Evolutionary conservation across 2,329 filamentous ascomycete genomes (phyloP).

Genomic region (Clarireedia monteithiana): DNA sequence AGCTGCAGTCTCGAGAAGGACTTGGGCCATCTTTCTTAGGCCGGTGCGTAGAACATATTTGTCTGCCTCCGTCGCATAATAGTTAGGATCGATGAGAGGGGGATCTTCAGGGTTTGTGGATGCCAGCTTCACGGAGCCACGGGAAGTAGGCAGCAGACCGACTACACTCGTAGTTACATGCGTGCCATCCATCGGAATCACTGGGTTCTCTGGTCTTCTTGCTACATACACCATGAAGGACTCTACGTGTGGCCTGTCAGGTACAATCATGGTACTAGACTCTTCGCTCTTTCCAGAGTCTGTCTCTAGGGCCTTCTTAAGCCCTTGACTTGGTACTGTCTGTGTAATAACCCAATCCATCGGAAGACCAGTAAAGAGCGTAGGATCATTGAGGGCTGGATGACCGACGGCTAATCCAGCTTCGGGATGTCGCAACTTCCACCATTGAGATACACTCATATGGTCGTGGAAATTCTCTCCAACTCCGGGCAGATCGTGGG

Average conservation of each 20-base stretch:
- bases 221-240: not conserved
- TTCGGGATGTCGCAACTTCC: not conserved
- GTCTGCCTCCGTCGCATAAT: conserved; percentile 12
- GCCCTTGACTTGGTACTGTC: not conserved
- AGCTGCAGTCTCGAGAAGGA: not conserved
- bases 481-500: not conserved
- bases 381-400: not conserved
- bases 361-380: not conserved
- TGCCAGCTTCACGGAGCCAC: conserved; percentile 11
- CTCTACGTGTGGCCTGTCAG: not conserved
- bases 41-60: conserved; percentile 9
- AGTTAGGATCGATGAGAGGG: conserved; percentile 14
- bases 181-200: conserved; percentile 10
- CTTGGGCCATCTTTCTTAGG: not conserved
- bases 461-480: not conserved
- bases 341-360: not conserved
- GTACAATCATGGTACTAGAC: not conserved
- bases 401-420: not conserved
- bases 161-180: conserved; percentile 5
- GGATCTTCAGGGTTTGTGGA: not conserved
- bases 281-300: not conserved
- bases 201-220: not conserved
- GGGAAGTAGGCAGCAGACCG: conserved; percentile 10
- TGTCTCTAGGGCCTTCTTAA: not conserved
- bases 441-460: not conserved